These are phyloP conservation scores for Buddleja alternifolia DNA, from an alignment of 257 asterid species.

Conservation along the genomic window DNA sequence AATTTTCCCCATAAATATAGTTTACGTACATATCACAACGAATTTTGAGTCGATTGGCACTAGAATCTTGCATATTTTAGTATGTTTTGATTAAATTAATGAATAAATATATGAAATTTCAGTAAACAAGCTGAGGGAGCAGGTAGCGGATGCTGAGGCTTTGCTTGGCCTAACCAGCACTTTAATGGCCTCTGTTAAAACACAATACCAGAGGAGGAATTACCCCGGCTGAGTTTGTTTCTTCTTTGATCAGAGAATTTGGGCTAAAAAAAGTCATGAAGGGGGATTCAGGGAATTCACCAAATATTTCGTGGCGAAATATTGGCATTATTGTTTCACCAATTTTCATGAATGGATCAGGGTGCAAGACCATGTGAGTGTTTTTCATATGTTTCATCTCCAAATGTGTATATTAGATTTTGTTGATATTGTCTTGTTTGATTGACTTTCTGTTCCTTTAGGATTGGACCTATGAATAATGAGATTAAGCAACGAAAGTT, in stretches of 20 bases:
- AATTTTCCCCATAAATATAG: too few species aligned
- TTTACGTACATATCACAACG: too few species aligned
- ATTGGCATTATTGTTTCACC: constrained; percentile 40
- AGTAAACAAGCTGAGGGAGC: constrained; percentile 65
- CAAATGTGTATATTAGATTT: background rate
- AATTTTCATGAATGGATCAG: constrained; percentile 39
- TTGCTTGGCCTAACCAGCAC: constrained; percentile 45
- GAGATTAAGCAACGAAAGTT: constrained; percentile 38
- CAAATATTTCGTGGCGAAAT: constrained; percentile 35
- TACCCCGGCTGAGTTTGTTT: constrained; percentile 48
- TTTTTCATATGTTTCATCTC: background rate
- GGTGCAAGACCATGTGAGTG: constrained; percentile 52
- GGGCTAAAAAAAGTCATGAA: background rate
- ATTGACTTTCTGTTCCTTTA: constrained; percentile 13
- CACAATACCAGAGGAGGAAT: constrained; percentile 34
- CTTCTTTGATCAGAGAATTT: constrained; percentile 42
- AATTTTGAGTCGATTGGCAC: background rate
- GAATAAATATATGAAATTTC: background rate
- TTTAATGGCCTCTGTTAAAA: constrained; percentile 43
- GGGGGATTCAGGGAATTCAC: background rate
- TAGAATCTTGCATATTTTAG: background rate
- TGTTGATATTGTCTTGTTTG: background rate
- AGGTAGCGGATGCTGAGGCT: constrained; percentile 69
- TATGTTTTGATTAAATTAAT: background rate
- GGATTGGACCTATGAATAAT: constrained; percentile 54